phyloP scores from a whole-genome alignment of 2,329 filamentous ascomycete species.

The Aspergillus sp. region DNA sequence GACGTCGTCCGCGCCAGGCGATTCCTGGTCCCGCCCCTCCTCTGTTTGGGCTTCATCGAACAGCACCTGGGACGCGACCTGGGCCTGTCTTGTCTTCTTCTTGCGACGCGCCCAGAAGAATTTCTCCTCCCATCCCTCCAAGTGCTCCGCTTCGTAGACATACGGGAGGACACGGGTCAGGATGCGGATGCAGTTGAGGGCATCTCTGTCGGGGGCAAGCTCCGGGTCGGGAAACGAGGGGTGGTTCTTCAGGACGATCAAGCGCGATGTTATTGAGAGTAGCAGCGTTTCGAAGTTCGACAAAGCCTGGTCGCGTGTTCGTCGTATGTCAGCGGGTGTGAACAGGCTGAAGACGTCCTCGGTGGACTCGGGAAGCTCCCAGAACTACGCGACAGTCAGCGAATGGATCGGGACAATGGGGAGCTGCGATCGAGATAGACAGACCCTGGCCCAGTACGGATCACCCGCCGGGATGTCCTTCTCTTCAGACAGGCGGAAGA shows the following conservation, averaged over 20 bases:
- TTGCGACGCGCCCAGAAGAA: slow-evolving; percentile 82
- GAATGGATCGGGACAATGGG: background rate
- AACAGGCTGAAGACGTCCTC: slow-evolving; percentile 97
- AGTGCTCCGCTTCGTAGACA: slow-evolving; percentile 76
- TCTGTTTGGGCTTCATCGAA: slow-evolving; percentile 65
- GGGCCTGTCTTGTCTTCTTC: slow-evolving; percentile 59
- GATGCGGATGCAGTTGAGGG: slow-evolving; percentile 89
- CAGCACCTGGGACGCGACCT: slow-evolving; percentile 63
- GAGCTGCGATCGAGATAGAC: slow-evolving; percentile 24
- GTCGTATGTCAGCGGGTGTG: slow-evolving; percentile 76
- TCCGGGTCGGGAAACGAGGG: slow-evolving; percentile 83
- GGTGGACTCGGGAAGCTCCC: slow-evolving; percentile 89
- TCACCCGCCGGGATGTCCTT: slow-evolving; percentile 78
- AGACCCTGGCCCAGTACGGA: slow-evolving; percentile 82
- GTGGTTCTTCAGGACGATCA: slow-evolving; percentile 75
- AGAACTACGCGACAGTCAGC: slow-evolving; percentile 57
- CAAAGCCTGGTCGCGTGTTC: slow-evolving; percentile 73
- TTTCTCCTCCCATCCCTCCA: slow-evolving; percentile 76
- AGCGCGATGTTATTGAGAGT: slow-evolving; percentile 69
- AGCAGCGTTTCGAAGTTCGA: slow-evolving; percentile 86
- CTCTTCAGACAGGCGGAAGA: slow-evolving; percentile 92
- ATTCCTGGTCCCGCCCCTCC: slow-evolving; percentile 40
- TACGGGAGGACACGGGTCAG: slow-evolving; percentile 84
- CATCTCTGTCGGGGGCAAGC: slow-evolving; percentile 71
- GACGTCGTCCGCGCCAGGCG: slow-evolving; percentile 50